Percentiles rank a stretch among this genome's conserved stretches.
Conservation (phyloP, 2,329 filamentous ascomycete genomes). For the Chrysoporthe austroafricana region DNA sequence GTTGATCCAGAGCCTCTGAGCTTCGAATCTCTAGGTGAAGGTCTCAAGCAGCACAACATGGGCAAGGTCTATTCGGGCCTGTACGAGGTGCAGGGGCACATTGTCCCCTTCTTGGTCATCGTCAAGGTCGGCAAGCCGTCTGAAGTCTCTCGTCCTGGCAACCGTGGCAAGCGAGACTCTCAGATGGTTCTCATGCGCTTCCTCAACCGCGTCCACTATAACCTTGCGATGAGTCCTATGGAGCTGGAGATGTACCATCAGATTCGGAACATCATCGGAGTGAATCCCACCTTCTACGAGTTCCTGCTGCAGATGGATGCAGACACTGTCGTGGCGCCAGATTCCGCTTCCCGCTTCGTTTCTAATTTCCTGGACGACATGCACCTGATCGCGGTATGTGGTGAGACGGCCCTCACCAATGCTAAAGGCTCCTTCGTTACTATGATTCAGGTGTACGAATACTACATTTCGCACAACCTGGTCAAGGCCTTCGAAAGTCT, state of each 20-base stretch:
- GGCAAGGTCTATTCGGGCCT: conserved; percentile 97
- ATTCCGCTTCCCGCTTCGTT: conserved; percentile 91
- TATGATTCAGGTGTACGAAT: conserved; percentile 99
- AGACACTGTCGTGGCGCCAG: conserved; percentile 88
- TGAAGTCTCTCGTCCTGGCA: conserved; percentile 91
- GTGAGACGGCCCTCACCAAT: conserved; percentile 92
- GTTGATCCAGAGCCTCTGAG: conserved; percentile 95
- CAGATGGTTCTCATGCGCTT: conserved; percentile 99
- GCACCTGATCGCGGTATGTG: conserved; percentile 89
- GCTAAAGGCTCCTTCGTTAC: conserved; percentile 92
- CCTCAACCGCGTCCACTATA: conserved; percentile 98
- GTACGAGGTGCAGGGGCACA: conserved; percentile 97
- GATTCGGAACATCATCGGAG: conserved; percentile 97
- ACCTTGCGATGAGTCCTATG: conserved; percentile 90
- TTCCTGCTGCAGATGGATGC: conserved; percentile 96
- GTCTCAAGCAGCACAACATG: conserved; percentile 98
- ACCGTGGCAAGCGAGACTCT: conserved; percentile 98
- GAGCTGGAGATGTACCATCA: conserved; percentile 99
- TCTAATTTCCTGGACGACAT: conserved; percentile 90
- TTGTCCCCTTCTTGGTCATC: conserved; percentile 94
- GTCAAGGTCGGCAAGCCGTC: conserved; percentile 98
- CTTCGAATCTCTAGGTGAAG: conserved; percentile 95
- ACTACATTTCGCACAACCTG: conserved; percentile 98
- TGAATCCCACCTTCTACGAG: conserved; percentile 98
- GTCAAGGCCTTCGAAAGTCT: conserved; percentile 96